Percentiles rank a stretch among this genome's conserved stretches.
phyloP scores from a whole-genome alignment of 2,329 filamentous ascomycete genomes.

The Colletotrichum tanaceti region DNA sequence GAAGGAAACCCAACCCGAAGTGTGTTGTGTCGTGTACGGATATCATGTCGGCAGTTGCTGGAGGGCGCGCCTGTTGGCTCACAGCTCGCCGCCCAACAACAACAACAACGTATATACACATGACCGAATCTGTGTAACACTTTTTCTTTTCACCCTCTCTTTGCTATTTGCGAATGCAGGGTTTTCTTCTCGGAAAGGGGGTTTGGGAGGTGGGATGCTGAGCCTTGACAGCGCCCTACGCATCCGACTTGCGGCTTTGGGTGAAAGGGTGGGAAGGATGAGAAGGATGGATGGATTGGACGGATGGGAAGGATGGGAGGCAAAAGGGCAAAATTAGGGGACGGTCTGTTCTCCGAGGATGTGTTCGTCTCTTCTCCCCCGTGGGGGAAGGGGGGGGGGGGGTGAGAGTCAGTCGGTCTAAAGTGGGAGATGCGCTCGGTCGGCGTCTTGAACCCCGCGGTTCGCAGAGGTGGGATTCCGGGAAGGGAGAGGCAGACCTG shows the following conservation, averaged over 20 bases:
- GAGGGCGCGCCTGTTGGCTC: slow-evolving; percentile 8
- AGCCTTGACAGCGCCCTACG: slow-evolving; percentile 18
- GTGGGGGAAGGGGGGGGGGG: background rate
- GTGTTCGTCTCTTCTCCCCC: slow-evolving; percentile 8
- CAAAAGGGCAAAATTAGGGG: background rate
- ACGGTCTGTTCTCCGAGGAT: background rate
- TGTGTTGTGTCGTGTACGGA: background rate
- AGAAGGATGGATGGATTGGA: background rate
- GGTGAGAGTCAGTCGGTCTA: background rate
- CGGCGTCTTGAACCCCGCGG: slow-evolving; percentile 14
- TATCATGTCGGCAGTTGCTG: no score
- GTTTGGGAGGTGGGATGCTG: slow-evolving; percentile 5
- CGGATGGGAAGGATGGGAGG: background rate
- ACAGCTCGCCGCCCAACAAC: slow-evolving; percentile 22
- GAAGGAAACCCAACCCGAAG: slow-evolving; percentile 21
- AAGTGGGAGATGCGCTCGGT: slow-evolving; percentile 18
- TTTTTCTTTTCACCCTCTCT: background rate
- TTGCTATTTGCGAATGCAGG: background rate
- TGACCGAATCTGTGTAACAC: no score
- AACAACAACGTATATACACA: no score
- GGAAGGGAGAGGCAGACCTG: slow-evolving; percentile 7
- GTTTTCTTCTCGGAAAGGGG: background rate
- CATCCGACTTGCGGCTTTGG: background rate
- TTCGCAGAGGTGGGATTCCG: slow-evolving; percentile 30
- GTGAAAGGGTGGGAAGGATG: background rate